Percentiles rank a stretch among this genome's conserved stretches.
Conservation (phyloP, 768 basidiomycete genomes). For the Amanita fuliginea region DNA sequence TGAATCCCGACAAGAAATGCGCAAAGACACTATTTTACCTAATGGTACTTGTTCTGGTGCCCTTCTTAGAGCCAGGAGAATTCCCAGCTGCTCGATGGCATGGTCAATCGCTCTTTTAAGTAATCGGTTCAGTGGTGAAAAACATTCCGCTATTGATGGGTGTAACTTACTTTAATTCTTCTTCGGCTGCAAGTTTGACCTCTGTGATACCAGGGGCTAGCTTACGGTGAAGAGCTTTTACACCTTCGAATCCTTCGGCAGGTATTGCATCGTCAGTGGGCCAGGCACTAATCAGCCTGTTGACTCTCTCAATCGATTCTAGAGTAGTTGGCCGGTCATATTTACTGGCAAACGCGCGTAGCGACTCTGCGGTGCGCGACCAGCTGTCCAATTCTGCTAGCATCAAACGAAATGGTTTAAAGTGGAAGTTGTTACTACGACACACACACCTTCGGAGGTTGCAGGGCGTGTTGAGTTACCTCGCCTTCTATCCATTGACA, state of each 20-base stretch:
- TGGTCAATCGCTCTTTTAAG: conserved; percentile 53
- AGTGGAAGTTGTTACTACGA: conserved; percentile 6
- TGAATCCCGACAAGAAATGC: not conserved
- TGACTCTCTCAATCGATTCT: conserved; percentile 63
- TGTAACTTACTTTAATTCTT: conserved; percentile 49
- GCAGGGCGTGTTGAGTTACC: conserved; percentile 50
- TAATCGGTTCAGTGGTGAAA: not conserved
- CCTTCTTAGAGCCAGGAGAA: conserved; percentile 64
- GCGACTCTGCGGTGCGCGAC: conserved; percentile 53
- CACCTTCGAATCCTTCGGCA: conserved; percentile 53
- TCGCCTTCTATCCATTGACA: conserved; percentile 57
- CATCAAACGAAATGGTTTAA: conserved; percentile 5
- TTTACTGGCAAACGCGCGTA: conserved; percentile 43
- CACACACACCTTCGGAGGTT: conserved; percentile 58
- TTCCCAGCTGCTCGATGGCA: conserved; percentile 54
- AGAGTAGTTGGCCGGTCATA: conserved; percentile 36
- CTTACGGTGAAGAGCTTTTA: conserved; percentile 55
- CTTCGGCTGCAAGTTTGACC: conserved; percentile 44
- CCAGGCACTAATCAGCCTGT: conserved; percentile 62
- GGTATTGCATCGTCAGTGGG: conserved; percentile 60
- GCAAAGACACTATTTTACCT: conserved; percentile 27
- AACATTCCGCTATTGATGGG: not conserved
- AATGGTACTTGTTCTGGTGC: conserved; percentile 50
- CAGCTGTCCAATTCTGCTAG: conserved; percentile 66
- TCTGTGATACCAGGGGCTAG: conserved; percentile 51